Conservation (phyloP, 768 basidiomycete genomes). For the Megacollybia marginata region DNA sequence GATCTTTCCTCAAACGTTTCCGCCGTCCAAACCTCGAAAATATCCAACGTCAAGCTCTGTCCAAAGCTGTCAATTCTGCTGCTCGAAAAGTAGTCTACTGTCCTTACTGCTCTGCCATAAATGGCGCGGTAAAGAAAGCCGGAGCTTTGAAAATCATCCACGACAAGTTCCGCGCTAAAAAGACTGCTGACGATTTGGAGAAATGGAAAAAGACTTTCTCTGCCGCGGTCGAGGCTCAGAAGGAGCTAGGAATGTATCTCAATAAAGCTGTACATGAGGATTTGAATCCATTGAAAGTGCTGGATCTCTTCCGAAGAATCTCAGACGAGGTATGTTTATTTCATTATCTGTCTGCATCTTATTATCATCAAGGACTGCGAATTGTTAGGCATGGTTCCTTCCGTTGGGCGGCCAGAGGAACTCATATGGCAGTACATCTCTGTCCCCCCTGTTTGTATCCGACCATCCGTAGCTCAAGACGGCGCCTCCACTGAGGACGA, state of each 20-base stretch:
- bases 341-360: background rate
- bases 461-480: slow-evolving; percentile 95
- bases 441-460: slow-evolving; percentile 95
- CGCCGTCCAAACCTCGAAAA: slow-evolving; percentile 88
- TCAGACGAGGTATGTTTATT: slow-evolving; percentile 68
- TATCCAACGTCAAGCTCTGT: slow-evolving; percentile 74
- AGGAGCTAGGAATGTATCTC: slow-evolving; percentile 77
- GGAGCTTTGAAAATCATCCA: slow-evolving; percentile 95
- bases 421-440: slow-evolving; percentile 99
- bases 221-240: slow-evolving; percentile 77
- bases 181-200: slow-evolving; percentile 83
- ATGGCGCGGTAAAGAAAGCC: slow-evolving; percentile 94
- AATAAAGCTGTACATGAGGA: slow-evolving; percentile 89
- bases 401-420: slow-evolving; percentile 88
- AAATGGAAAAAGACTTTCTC: slow-evolving; percentile 79
- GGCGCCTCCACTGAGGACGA: slow-evolving; percentile 99
- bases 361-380: slow-evolving; percentile 72
- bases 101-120: slow-evolving; percentile 87
- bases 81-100: slow-evolving; percentile 91
- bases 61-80: slow-evolving; percentile 77
- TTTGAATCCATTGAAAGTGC: slow-evolving; percentile 86
- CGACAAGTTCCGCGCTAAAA: slow-evolving; percentile 94
- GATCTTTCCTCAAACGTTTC: slow-evolving; percentile 82
- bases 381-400: slow-evolving; percentile 83
- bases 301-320: slow-evolving; percentile 88